Percentiles rank a stretch among this genome's conserved stretches.
These are phyloP conservation scores for Cystobasidium sp. DNA, from an alignment of 1,284 basidiomycete genomes.

Conservation along the genomic window DNA sequence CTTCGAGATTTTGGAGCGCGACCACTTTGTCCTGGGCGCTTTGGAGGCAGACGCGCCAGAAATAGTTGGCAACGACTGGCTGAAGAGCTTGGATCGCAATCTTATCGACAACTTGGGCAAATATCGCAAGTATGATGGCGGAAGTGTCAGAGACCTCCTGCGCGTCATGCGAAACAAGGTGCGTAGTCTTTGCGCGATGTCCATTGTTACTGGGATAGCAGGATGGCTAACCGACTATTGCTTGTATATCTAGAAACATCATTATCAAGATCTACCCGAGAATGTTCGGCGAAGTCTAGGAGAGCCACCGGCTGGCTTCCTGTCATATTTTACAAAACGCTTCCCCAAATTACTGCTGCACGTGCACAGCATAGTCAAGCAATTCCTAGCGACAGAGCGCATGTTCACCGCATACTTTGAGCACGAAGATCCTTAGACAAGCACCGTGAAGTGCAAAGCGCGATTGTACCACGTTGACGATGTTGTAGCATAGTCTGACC, in stretches of 20 bases:
- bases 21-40: constrained; percentile 76
- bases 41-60: constrained; percentile 72
- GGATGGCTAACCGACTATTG: constrained; percentile 33
- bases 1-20: constrained; percentile 95
- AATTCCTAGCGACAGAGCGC: constrained; percentile 52
- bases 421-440: constrained; percentile 21
- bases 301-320: constrained; percentile 86
- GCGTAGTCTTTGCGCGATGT: constrained; percentile 50
- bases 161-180: constrained; percentile 95
- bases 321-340: constrained; percentile 88
- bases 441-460: not conserved
- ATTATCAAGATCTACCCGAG: constrained; percentile 93
- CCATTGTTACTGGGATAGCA: constrained; percentile 5
- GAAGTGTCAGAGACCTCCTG: constrained; percentile 86
- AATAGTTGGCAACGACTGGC: constrained; percentile 82
- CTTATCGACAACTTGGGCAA: constrained; percentile 95
- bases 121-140: constrained; percentile 92
- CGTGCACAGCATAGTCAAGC: constrained; percentile 77
- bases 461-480: not conserved
- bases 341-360: constrained; percentile 91
- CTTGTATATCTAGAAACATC: constrained; percentile 75
- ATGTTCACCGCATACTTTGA: constrained; percentile 52
- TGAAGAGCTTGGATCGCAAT: constrained; percentile 75
- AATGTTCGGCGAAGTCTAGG: constrained; percentile 85
- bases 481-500: constrained; percentile 1